Evolutionary conservation across 2,329 filamentous ascomycete species (phyloP).

Genomic region (Beauveria asiatica): DNA sequence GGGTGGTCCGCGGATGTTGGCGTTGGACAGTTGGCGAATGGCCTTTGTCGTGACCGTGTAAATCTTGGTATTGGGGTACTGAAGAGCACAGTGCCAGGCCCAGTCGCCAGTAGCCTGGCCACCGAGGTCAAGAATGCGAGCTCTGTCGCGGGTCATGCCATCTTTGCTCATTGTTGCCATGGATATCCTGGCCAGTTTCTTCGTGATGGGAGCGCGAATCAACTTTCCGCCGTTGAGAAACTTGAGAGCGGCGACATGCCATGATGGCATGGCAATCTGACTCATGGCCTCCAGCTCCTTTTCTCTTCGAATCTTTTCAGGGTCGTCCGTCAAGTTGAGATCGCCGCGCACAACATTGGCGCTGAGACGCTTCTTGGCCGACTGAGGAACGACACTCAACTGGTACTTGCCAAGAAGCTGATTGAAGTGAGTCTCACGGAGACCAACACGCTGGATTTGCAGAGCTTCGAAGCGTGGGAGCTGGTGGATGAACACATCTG

Average conservation of each 20-base stretch:
- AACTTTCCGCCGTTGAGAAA: slow-evolving; percentile 56
- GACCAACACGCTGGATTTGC: slow-evolving; percentile 71
- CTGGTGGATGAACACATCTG: slow-evolving; percentile 78
- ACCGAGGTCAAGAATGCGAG: slow-evolving; percentile 75
- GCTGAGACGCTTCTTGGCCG: slow-evolving; percentile 61
- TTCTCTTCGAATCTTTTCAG: slow-evolving; percentile 56
- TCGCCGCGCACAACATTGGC: slow-evolving; percentile 67
- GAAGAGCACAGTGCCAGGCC: slow-evolving; percentile 87
- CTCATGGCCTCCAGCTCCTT: slow-evolving; percentile 73
- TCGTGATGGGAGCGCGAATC: slow-evolving; percentile 55
- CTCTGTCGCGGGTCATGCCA: slow-evolving; percentile 40
- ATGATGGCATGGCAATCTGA: slow-evolving; percentile 55
- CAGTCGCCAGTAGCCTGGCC: slow-evolving; percentile 82
- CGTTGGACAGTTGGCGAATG: slow-evolving; percentile 61
- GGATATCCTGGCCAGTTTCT: slow-evolving; percentile 49
- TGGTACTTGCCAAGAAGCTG: slow-evolving; percentile 81
- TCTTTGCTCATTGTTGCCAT: slow-evolving; percentile 35
- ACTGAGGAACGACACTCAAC: slow-evolving; percentile 60
- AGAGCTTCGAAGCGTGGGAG: slow-evolving; percentile 81
- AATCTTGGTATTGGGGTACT: slow-evolving; percentile 77
- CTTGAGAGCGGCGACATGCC: slow-evolving; percentile 54
- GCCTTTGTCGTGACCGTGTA: slow-evolving; percentile 78
- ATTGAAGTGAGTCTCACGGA: slow-evolving; percentile 64
- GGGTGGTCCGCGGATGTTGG: slow-evolving; percentile 68
- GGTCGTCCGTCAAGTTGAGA: slow-evolving; percentile 53